Evolutionary conservation across 331 rosid genomes (phyloP).

Genomic region (Malus hybrid): DNA sequence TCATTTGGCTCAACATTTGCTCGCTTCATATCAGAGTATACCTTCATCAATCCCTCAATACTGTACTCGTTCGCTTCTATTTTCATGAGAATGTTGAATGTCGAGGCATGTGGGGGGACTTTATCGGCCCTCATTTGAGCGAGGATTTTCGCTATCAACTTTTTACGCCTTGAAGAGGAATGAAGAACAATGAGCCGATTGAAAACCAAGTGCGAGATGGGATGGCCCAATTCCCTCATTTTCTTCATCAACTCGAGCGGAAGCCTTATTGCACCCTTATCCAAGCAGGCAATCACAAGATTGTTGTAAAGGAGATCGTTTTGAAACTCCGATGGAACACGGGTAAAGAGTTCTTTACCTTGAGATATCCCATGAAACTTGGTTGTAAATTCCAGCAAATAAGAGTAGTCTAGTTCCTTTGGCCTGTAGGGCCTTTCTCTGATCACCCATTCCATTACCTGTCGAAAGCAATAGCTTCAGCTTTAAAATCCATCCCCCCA

Average conservation of each 20-base stretch:
- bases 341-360: conserved; percentile 68
- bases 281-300: conserved; percentile 78
- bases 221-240: conserved; percentile 73
- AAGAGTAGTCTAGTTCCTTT: conserved; percentile 77
- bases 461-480: conserved; percentile 20
- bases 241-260: conserved; percentile 82
- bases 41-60: conserved; percentile 60
- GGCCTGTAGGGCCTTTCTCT: conserved; percentile 80
- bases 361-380: conserved; percentile 77
- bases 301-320: conserved; percentile 84
- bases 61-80: conserved; percentile 77
- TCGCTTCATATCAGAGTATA: conserved; percentile 59
- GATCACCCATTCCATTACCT: conserved; percentile 97
- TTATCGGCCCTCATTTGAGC: conserved; percentile 84
- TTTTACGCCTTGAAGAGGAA: conserved; percentile 46
- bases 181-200: conserved; percentile 77
- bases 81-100: conserved; percentile 91
- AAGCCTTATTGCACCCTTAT: conserved; percentile 66
- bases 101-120: conserved; percentile 72
- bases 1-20: conserved; percentile 73
- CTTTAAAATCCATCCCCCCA: background rate
- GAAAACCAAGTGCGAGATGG: conserved; percentile 80
- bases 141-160: conserved; percentile 56
- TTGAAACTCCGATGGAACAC: conserved; percentile 62
- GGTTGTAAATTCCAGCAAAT: conserved; percentile 63